A percentile compares a stretch with the other conserved stretches of the same genome.
phyloP scores from a whole-genome alignment of 139 green algal species.

The Tetradesmus lagerheimii region DNA sequence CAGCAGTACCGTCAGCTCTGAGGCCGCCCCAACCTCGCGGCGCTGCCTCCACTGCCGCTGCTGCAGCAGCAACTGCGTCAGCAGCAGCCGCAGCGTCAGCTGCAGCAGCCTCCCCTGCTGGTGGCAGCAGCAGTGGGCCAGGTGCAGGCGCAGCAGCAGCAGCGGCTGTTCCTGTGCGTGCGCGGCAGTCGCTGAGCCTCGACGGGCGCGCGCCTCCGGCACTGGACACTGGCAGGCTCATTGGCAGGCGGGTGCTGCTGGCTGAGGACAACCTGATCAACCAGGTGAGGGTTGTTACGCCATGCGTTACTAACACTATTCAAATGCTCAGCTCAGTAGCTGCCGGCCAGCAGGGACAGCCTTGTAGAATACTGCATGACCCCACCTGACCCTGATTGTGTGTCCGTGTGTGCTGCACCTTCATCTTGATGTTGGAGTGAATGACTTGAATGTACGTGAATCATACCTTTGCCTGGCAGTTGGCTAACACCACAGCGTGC shows the following conservation, averaged over 20 bases:
- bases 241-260: constrained; percentile 77
- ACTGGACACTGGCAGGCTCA: constrained; percentile 36
- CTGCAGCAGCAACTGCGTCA: neutral
- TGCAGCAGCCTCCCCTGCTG: neutral
- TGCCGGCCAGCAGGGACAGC: too few species aligned
- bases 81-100: constrained; percentile 20
- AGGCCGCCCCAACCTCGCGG: neutral
- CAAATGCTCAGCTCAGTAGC: too few species aligned
- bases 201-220: neutral
- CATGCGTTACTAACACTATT: neutral
- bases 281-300: constrained; percentile 11
- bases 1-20: neutral
- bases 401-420: too few species aligned
- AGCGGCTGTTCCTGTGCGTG: neutral
- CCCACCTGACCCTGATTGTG: too few species aligned
- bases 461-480: too few species aligned
- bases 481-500: too few species aligned
- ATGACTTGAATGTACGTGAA: too few species aligned
- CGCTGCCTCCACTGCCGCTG: neutral
- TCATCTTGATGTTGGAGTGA: too few species aligned
- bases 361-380: too few species aligned
- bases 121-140: neutral
- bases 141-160: neutral
- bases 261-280: constrained; percentile 95
- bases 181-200: constrained; percentile 34